Percentiles rank a stretch among this genome's conserved stretches.
phyloP scores from a whole-genome alignment of 768 basidiomycete genomes.

The Suillus alpinus region DNA sequence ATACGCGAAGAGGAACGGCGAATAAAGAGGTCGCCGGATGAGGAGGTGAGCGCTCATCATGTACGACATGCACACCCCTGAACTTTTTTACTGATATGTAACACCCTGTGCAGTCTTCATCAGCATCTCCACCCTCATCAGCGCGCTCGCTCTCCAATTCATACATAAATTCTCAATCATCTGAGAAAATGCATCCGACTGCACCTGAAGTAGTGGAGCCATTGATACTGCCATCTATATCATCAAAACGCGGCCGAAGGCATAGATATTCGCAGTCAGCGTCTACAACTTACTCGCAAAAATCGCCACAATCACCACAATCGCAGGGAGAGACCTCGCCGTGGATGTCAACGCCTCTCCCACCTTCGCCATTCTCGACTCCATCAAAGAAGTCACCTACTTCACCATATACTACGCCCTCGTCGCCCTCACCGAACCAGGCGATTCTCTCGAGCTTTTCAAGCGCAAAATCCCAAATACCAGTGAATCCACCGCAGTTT shows the following conservation, averaged over 20 bases:
- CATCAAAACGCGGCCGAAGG: slow-evolving; percentile 1
- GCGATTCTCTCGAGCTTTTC: slow-evolving; percentile 11
- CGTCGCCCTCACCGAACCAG: slow-evolving; percentile 10
- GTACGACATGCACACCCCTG: neutral
- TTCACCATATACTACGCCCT: slow-evolving; percentile 3
- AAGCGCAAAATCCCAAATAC: slow-evolving; percentile 17
- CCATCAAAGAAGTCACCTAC: slow-evolving; percentile 19
- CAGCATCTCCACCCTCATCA: slow-evolving; percentile 27
- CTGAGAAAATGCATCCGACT: slow-evolving; percentile 23
- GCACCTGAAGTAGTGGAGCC: slow-evolving; percentile 18
- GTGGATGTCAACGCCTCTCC: slow-evolving; percentile 27
- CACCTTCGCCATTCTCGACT: slow-evolving; percentile 30
- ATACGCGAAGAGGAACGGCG: slow-evolving; percentile 12
- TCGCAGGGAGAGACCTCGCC: slow-evolving; percentile 21
- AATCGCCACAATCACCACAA: slow-evolving; percentile 15
- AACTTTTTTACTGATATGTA: slow-evolving; percentile 1
- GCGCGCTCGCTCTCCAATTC: slow-evolving; percentile 26
- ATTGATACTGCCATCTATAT: slow-evolving; percentile 2
- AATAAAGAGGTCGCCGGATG: slow-evolving; percentile 13
- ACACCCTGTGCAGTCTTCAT: slow-evolving; percentile 20
- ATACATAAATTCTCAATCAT: slow-evolving; percentile 22
- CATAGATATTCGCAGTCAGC: slow-evolving; percentile 15
- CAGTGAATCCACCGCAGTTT: slow-evolving; percentile 44
- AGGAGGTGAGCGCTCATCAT: slow-evolving; percentile 21
- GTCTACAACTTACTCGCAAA: slow-evolving; percentile 14